Evolutionary conservation across 1,284 basidiomycete species (phyloP), one percentile per base, ranked within the genome.

Genomic region (Ceratobasidium sp.): DNA sequence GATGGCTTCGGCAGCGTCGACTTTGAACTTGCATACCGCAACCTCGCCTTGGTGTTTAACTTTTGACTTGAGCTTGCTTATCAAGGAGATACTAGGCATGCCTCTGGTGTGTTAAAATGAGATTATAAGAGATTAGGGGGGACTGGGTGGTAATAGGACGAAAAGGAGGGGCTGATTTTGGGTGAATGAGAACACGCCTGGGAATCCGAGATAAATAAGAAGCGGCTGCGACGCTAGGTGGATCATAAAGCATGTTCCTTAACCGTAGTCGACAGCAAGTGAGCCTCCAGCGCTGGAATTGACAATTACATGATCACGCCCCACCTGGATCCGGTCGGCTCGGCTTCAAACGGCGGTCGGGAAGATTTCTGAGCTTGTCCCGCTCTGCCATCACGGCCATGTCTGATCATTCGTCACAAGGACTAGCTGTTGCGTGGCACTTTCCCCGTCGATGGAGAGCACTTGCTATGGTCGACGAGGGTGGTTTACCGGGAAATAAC

Each of bases 1-100:
- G 15, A 71, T 29, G 7, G 69, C 56, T 46, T 71, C 69, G 56
- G 69, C 69, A 13, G 69, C 32, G 69, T 71, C 69, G n/a, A 71
- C 69, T 32, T 71, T 71, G 56, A 71, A 19, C 56, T 71, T 71
- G 40, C 69, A 71, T 13, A 59, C 69, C 17, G 69, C 69, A 25
- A 71, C 69, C 32, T 71, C 69, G 25, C 69, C 69, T 61, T 71
- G 69, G 40, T 71, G 69, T 43, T 71, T 71, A 40, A 71, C 69
- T 32, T 71, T 71, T 13, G 69, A 71, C 44, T 71, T 71, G 69
- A 71, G 52, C 44, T 71, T 71, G 25, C 52, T 57, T 9, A 71
- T 71, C 32, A 71, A 25, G 46, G 69, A 71, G 32, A 71, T 59
- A 46, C 52, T 25, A 19, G 69, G 69, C 69, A 71, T 71, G 54